Base-by-base conservation (phyloP, 768 basidiomycete species). In the Suillus placidus region DNA sequence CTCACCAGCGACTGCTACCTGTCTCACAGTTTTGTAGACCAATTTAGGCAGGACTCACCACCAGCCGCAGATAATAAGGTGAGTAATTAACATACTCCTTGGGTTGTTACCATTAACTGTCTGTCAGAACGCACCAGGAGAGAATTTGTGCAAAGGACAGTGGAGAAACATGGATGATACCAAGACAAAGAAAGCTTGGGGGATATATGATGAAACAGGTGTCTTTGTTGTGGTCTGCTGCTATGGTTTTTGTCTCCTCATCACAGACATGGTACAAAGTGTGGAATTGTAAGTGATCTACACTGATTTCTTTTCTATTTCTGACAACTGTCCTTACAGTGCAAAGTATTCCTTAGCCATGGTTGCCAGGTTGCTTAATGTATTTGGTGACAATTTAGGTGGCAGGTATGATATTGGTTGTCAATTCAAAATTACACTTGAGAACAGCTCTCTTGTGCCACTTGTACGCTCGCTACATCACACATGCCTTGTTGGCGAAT, bases 401-500 rank as follows among this genome's bases (percentile, higher is more conserved):
- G 54, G 40, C 6, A 70, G 71, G 20, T 69, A 71, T 61, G 71
- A 72, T 42, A 71, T 71, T 62, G 70, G 71, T 3, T 70, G 71
- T 34, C n/a, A 43, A 9, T 67, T 71, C 63, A 43, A 61, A 37
- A 45, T 43, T 5, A 70, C 70, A 9, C 34, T 71, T n/a, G 45
- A 60, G 10, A 65, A 60, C n/a, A 66, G 64, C 64, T 64, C 64
- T 23, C 54, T 72, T 45, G 37, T 60, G 20, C 42, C 23, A 60
- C 64, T 6, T 32, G 72, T 68, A 20, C 52, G 62, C 42, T 40
- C 37, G 42, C 62, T 52, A 32, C 60, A 23, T 32, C 55, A 60
- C 38, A 65, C 51, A 2, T 69, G 61, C 32, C 58, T 66, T 23
- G 68, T 72, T 13, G 64, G 62, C 43, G 54, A 67, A 4, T 73